Conservation (phyloP, 2,329 filamentous ascomycete species). For the Cordyceps militaris region DNA sequence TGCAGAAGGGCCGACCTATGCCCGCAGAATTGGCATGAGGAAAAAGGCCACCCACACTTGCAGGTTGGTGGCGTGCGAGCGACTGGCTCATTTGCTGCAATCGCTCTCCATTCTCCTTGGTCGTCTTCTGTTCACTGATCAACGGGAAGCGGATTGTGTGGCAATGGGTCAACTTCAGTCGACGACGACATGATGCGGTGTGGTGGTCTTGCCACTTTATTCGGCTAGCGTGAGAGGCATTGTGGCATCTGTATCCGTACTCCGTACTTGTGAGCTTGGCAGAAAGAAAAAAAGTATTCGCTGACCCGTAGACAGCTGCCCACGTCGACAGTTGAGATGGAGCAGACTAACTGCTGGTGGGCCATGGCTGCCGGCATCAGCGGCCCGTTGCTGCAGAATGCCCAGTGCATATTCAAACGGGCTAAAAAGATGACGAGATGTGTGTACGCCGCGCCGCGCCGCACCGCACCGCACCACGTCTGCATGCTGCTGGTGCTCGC, state of each 20-base stretch:
- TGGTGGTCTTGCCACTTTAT: neutral
- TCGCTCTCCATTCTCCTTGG: neutral
- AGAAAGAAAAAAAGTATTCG: neutral
- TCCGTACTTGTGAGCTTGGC: neutral
- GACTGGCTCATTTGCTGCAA: neutral
- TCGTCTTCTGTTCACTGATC: neutral
- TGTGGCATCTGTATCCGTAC: neutral
- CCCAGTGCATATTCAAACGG: neutral
- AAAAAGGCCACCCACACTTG: neutral
- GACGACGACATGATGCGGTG: neutral
- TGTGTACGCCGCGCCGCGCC: neutral
- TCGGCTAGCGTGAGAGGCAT: neutral
- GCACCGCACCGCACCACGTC: neutral
- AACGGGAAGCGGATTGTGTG: neutral
- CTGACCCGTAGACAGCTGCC: too few relatives aligned
- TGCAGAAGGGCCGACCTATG: neutral
- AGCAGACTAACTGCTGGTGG: neutral
- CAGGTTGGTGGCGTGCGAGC: neutral
- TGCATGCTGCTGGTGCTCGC: neutral
- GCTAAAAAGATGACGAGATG: conserved; percentile 1
- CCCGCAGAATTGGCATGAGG: neutral
- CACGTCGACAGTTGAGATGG: neutral
- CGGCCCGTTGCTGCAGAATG: conserved; percentile 10
- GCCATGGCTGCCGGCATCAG: conserved; percentile 4
- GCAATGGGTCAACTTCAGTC: neutral